Evolutionary conservation across 2,329 filamentous ascomycete genomes (phyloP).

Genomic region (Anthostomella pinea): DNA sequence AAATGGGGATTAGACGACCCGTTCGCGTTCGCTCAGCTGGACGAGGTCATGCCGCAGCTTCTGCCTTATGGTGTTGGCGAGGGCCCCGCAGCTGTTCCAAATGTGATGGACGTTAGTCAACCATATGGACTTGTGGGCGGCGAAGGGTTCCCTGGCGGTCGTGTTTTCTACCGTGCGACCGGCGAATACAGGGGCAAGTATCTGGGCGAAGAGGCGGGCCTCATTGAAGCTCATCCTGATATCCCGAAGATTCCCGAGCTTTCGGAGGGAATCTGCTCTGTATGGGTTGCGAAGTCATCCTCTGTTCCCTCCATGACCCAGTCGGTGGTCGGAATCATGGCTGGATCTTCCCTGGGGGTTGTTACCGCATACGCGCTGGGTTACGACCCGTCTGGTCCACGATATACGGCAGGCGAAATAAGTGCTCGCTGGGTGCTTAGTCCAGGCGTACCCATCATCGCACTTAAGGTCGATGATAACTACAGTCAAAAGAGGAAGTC

Average conservation of each 20-base stretch:
- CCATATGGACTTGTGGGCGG: conserved; percentile 79
- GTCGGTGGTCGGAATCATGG: conserved; percentile 77
- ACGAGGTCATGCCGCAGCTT: conserved; percentile 71
- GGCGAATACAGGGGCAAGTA: conserved; percentile 77
- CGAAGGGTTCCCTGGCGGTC: conserved; percentile 81
- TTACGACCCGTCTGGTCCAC: conserved; percentile 53
- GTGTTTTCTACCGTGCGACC: conserved; percentile 71
- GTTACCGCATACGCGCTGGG: conserved; percentile 80
- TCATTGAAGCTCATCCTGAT: conserved; percentile 63
- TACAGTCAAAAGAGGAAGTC: conserved; percentile 70
- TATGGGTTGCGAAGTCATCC: conserved; percentile 87
- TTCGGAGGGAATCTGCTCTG: conserved; percentile 68
- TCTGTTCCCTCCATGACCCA: conserved; percentile 69
- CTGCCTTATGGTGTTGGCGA: conserved; percentile 74
- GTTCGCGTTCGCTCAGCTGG: conserved; percentile 72
- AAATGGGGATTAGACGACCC: conserved; percentile 79
- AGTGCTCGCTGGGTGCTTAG: conserved; percentile 88
- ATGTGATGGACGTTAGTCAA: conserved; percentile 88
- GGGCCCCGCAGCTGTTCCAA: conserved; percentile 75
- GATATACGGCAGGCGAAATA: conserved; percentile 70
- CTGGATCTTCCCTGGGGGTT: conserved; percentile 79
- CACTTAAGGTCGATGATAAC: conserved; percentile 78
- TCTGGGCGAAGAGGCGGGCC: conserved; percentile 58
- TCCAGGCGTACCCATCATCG: conserved; percentile 88
- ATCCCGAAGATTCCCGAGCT: conserved; percentile 73